Percentiles rank a stretch among this genome's conserved stretches.
phyloP scores from a whole-genome alignment of 2,329 filamentous ascomycete genomes.

The Aspergillus vadensis region DNA sequence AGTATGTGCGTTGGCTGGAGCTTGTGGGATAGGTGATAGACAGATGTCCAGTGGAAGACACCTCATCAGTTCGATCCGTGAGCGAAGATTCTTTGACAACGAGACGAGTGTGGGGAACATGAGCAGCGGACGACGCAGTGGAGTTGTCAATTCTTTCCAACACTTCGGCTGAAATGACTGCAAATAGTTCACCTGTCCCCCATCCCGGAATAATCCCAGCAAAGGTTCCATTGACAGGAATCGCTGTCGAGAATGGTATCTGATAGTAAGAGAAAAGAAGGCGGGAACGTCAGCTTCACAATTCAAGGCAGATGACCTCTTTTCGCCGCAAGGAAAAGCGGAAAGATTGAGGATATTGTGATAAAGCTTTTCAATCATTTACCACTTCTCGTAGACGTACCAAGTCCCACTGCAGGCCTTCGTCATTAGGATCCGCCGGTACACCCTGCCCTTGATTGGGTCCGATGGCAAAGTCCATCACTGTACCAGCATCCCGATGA shows the following conservation, averaged over 20 bases:
- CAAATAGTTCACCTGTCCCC: conserved; percentile 30
- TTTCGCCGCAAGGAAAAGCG: too few relatives aligned
- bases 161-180: conserved; percentile 25
- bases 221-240: background rate
- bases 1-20: too few relatives aligned
- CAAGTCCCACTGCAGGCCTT: conserved; percentile 37
- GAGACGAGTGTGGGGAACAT: background rate
- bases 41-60: too few relatives aligned
- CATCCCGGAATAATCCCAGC: background rate
- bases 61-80: conserved; percentile 8
- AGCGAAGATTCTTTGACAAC: background rate
- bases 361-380: too few relatives aligned
- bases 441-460: conserved; percentile 51
- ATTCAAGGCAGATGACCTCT: too few relatives aligned
- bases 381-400: conserved; percentile 5
- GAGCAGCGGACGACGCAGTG: too few relatives aligned
- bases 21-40: too few relatives aligned
- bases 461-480: conserved; percentile 50
- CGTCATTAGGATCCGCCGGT: conserved; percentile 35
- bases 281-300: too few relatives aligned
- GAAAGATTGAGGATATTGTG: too few relatives aligned
- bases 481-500: conserved; percentile 37
- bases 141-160: conserved; percentile 16
- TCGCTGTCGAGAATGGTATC: background rate
- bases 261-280: too few relatives aligned